Percentiles rank a stretch among this genome's conserved stretches.
These are phyloP conservation scores for Dactylella cylindrospora DNA, from an alignment of 2,329 filamentous ascomycete species.

Conservation along the genomic window DNA sequence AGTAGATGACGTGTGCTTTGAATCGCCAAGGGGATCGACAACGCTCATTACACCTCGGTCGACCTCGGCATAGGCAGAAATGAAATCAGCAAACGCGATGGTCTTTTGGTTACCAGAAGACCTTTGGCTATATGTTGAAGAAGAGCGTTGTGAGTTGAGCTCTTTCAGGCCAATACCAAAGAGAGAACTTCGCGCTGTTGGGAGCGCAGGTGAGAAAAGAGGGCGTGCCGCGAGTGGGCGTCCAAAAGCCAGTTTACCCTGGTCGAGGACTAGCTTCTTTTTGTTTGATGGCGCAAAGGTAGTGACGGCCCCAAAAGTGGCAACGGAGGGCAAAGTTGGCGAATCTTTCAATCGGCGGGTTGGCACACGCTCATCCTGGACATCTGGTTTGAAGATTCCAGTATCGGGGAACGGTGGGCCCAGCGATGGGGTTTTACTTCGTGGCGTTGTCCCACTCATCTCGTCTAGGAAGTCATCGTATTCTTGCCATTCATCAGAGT, in stretches of 20 bases:
- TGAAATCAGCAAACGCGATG: constrained; percentile 40
- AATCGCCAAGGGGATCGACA: constrained; percentile 45
- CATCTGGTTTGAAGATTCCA: constrained; percentile 23
- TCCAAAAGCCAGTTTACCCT: constrained; percentile 23
- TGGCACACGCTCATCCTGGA: constrained; percentile 30
- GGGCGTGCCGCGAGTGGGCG: constrained; percentile 32
- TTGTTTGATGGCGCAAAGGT: constrained; percentile 36
- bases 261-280: constrained; percentile 38
- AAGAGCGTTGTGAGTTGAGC: constrained; percentile 32
- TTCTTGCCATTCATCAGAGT: constrained; percentile 29
- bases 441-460: constrained; percentile 35
- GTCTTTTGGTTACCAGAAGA: constrained; percentile 43
- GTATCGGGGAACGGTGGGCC: constrained; percentile 16
- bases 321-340: constrained; percentile 33
- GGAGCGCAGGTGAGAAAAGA: constrained; percentile 35
- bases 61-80: constrained; percentile 34
- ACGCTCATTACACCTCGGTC: constrained; percentile 36
- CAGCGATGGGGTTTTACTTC: constrained; percentile 21
- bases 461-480: constrained; percentile 36
- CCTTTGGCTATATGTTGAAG: constrained; percentile 39
- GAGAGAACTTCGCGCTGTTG: constrained; percentile 32
- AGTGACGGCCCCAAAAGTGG: constrained; percentile 32
- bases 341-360: constrained; percentile 31
- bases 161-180: constrained; percentile 30
- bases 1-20: constrained; percentile 43